Evolutionary conservation across 2,329 filamentous ascomycete genomes (phyloP).

Genomic region (Dothistroma septosporum): DNA sequence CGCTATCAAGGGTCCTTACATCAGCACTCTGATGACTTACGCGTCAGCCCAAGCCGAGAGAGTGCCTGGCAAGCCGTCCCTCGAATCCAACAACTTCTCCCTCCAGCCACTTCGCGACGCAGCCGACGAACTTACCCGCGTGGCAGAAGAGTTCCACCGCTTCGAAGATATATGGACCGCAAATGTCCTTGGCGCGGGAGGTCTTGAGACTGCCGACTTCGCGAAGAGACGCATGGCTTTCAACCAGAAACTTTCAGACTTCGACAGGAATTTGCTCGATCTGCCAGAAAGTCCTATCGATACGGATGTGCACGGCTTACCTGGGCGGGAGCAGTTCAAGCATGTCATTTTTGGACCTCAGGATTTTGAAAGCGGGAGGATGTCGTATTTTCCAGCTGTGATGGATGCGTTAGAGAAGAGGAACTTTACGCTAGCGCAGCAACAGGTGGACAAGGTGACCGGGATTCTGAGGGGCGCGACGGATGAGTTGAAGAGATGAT

Average conservation of each 20-base stretch:
- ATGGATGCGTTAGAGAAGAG: conserved; percentile 70
- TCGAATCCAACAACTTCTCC: conserved; percentile 41
- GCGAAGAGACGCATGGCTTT: conserved; percentile 66
- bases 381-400: conserved; percentile 75
- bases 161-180: conserved; percentile 78
- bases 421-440: conserved; percentile 66
- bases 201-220: conserved; percentile 69
- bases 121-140: conserved; percentile 55
- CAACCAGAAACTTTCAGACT: conserved; percentile 72
- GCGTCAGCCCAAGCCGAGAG: conserved; percentile 33
- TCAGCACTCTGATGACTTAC: conserved; percentile 62
- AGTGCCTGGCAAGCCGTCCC: conserved; percentile 31
- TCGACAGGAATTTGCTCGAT: conserved; percentile 82
- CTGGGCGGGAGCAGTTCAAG: conserved; percentile 87
- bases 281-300: conserved; percentile 43
- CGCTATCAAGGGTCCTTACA: conserved; percentile 57
- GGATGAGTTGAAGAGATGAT: conserved; percentile 37
- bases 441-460: conserved; percentile 68
- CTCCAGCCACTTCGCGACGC: conserved; percentile 61
- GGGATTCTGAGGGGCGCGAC: conserved; percentile 61
- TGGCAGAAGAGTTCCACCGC: conserved; percentile 62
- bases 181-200: conserved; percentile 61
- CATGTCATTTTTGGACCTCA: conserved; percentile 86
- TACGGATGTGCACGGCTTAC: conserved; percentile 46
- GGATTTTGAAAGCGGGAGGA: conserved; percentile 60